These are phyloP conservation scores for Leccinum truebloodii DNA, from an alignment of 768 basidiomycete genomes.

Conservation along the genomic window DNA sequence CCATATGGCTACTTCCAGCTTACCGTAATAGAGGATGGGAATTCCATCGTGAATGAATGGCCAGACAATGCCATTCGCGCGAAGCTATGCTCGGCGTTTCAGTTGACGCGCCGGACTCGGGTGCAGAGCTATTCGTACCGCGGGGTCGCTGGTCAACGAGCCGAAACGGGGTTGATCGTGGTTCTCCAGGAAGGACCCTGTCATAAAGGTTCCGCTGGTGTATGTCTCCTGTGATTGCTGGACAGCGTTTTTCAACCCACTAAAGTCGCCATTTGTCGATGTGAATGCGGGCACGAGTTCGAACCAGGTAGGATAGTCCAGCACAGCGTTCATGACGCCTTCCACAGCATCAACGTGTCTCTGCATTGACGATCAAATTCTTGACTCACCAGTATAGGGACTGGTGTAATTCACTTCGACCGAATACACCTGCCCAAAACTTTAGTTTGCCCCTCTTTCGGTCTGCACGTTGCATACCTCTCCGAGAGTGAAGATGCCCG, in stretches of 20 bases:
- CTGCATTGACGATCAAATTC: background rate
- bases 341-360: slow-evolving; percentile 2
- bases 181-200: slow-evolving; percentile 54
- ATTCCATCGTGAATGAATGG: slow-evolving; percentile 52
- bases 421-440: slow-evolving; percentile 38
- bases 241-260: slow-evolving; percentile 30
- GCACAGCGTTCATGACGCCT: slow-evolving; percentile 45
- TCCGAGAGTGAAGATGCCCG: slow-evolving; percentile 55
- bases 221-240: slow-evolving; percentile 37
- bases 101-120: background rate
- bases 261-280: slow-evolving; percentile 36
- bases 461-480: slow-evolving; percentile 39
- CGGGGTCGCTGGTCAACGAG: slow-evolving; percentile 42
- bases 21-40: slow-evolving; percentile 53
- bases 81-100: slow-evolving; percentile 30
- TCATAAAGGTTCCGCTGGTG: slow-evolving; percentile 40
- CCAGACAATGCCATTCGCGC: slow-evolving; percentile 51
- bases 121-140: slow-evolving; percentile 29
- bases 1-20: background rate
- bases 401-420: slow-evolving; percentile 41
- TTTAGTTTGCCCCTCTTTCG: slow-evolving; percentile 23
- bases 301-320: slow-evolving; percentile 54
- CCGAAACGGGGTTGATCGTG: slow-evolving; percentile 54
- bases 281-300: slow-evolving; percentile 42
- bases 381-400: slow-evolving; percentile 42